These are phyloP conservation scores for Pulveroboletus frians DNA, from an alignment of 768 basidiomycete species.

Conservation along the genomic window DNA sequence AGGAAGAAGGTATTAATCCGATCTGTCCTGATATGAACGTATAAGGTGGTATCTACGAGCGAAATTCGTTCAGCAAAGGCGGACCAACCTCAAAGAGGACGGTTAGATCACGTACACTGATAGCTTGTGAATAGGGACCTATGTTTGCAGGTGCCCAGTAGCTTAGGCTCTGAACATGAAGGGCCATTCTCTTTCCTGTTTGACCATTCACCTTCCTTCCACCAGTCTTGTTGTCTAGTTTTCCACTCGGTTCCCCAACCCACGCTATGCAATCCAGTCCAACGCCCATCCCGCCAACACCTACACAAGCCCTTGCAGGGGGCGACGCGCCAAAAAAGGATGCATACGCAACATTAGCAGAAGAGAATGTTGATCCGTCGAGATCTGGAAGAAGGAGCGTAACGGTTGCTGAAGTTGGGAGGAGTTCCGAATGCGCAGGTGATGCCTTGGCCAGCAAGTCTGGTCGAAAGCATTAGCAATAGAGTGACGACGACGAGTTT, in stretches of 20 bases:
- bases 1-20: constrained; percentile 71
- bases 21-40: constrained; percentile 96
- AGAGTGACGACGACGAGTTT: background rate
- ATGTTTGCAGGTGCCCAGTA: constrained; percentile 99
- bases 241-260: constrained; percentile 15
- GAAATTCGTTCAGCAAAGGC: background rate
- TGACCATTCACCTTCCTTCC: constrained; percentile 23
- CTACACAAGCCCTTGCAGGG: constrained; percentile 92
- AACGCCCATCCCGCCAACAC: constrained; percentile 58
- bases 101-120: constrained; percentile 50
- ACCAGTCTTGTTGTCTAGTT: constrained; percentile 9
- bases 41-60: constrained; percentile 57
- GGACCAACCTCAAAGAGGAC: background rate
- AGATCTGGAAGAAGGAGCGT: constrained; percentile 82
- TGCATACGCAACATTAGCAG: constrained; percentile 73
- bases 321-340: constrained; percentile 87
- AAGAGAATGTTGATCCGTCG: constrained; percentile 54
- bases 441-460: constrained; percentile 47
- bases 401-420: constrained; percentile 49
- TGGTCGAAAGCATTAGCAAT: constrained; percentile 23
- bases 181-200: constrained; percentile 47
- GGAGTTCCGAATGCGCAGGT: constrained; percentile 26
- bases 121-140: constrained; percentile 94
- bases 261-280: constrained; percentile 82
- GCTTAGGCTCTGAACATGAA: constrained; percentile 94